These are phyloP conservation scores for Glebionis coronaria DNA, from an alignment of 129 eudicot genomes.

Conservation along the genomic window DNA sequence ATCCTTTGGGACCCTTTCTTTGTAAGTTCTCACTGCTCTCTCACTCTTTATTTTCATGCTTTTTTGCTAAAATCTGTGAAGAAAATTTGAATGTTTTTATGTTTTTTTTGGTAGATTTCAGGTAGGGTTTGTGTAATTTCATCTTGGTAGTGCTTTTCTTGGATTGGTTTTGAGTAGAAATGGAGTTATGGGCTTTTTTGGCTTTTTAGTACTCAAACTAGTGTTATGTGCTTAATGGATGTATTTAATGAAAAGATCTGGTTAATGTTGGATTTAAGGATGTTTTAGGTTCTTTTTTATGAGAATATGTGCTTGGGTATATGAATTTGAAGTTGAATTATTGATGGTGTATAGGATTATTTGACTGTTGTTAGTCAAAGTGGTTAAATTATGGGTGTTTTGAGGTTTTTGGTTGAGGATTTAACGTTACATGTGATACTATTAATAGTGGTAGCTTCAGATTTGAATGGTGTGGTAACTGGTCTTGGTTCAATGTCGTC, in stretches of 20 bases:
- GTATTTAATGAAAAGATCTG: slow-evolving; percentile 11
- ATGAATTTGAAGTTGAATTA: slow-evolving; percentile 14
- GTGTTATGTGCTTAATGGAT: slow-evolving; percentile 2
- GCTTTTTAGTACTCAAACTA: slow-evolving; percentile 18
- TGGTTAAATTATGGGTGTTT: slow-evolving; percentile 32
- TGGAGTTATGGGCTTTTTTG: slow-evolving; percentile 16
- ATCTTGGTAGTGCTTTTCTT: slow-evolving; percentile 36
- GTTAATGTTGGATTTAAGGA: slow-evolving; percentile 10
- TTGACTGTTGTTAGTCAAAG: slow-evolving; percentile 20
- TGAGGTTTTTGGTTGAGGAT: slow-evolving; percentile 32
- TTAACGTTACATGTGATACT: slow-evolving; percentile 30
- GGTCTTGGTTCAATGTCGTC: slow-evolving; percentile 95
- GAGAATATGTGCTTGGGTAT: background rate
- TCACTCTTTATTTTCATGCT: slow-evolving; percentile 14
- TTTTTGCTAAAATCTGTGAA: slow-evolving; percentile 23
- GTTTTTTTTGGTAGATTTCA: slow-evolving; percentile 22
- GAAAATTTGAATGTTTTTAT: background rate
- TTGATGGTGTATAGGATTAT: background rate
- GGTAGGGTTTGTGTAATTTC: slow-evolving; percentile 28
- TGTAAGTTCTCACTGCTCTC: slow-evolving; percentile 32
- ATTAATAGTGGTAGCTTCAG: slow-evolving; percentile 36
- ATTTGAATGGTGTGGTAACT: slow-evolving; percentile 35
- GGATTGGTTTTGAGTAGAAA: slow-evolving; percentile 12
- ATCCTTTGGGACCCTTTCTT: background rate
- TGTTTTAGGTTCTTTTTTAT: background rate